phyloP scores from a whole-genome alignment of 1,139 yeast genomes.

The Blastobotrys illinoisensis region DNA sequence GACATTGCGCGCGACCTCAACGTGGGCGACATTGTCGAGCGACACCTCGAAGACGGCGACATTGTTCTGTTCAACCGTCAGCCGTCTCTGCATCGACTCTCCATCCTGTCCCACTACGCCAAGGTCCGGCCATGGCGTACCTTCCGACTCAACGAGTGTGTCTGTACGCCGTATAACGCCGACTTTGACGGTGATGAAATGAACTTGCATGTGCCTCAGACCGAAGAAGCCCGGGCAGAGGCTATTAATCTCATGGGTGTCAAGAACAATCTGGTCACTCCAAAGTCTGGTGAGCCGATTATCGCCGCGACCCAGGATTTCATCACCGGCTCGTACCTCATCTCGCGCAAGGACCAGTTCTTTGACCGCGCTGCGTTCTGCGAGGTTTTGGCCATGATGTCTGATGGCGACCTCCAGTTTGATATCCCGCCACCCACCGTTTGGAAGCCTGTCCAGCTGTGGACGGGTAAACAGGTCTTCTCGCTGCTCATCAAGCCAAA shows the following conservation, averaged over 20 bases:
- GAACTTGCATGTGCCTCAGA: conserved; percentile 98
- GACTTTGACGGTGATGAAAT: conserved; percentile 99
- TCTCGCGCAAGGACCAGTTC: conserved; percentile 89
- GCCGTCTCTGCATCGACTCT: conserved; percentile 92
- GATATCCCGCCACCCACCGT: conserved; percentile 96
- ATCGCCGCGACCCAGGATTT: conserved; percentile 99
- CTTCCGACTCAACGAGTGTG: conserved; percentile 95
- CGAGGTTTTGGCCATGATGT: conserved; percentile 89
- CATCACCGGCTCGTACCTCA: conserved; percentile 90
- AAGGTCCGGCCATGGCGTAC: conserved; percentile 98
- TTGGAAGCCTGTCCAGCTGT: conserved; percentile 76
- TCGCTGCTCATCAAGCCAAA: conserved; percentile 84
- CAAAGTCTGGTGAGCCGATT: conserved; percentile 97
- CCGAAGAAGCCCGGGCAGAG: conserved; percentile 98
- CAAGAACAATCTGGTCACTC: conserved; percentile 87
- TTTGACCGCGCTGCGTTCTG: conserved; percentile 81
- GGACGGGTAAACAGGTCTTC: conserved; percentile 98
- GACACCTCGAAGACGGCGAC: conserved; percentile 97
- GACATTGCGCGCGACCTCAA: conserved; percentile 71
- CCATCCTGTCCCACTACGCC: conserved; percentile 93
- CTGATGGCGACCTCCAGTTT: conserved; percentile 81
- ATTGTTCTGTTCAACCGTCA: conserved; percentile 94
- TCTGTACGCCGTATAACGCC: conserved; percentile 98
- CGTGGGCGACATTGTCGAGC: conserved; percentile 93
- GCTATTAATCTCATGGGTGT: conserved; percentile 98